Percentiles rank a stretch among this genome's conserved stretches.
These are phyloP conservation scores for Pseudoscleropodium purum DNA, from an alignment of 225 moss, liverwort and hornwort genomes.

Conservation along the genomic window DNA sequence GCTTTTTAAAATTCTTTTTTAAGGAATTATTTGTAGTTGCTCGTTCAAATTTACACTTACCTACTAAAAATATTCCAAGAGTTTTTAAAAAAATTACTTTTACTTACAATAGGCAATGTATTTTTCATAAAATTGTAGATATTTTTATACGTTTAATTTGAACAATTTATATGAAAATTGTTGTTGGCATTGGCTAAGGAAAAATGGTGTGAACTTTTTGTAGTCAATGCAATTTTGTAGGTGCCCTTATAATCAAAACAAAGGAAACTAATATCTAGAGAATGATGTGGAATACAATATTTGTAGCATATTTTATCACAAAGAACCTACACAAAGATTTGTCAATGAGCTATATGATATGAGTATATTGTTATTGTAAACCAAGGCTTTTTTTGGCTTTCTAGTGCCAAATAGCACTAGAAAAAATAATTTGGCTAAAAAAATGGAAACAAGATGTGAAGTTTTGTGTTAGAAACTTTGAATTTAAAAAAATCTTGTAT, in stretches of 20 bases:
- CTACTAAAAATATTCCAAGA: neutral
- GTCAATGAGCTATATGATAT: fast-evolving
- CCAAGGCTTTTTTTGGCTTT: no score
- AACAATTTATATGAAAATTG: neutral
- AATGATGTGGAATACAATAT: neutral
- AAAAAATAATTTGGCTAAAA: no score
- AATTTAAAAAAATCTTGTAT: no score
- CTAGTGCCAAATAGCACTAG: no score
- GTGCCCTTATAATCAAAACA: fast-evolving
- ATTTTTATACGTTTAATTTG: neutral
- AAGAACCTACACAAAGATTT: neutral
- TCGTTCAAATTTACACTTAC: neutral
- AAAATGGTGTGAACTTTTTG: neutral
- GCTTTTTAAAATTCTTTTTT: neutral
- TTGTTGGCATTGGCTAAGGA: fast-evolving
- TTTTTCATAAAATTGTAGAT: neutral
- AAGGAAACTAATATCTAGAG: fast-evolving
- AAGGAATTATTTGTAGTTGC: neutral
- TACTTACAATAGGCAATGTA: neutral
- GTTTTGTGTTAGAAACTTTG: no score
- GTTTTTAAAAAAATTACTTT: neutral
- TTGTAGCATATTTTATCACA: fast-evolving
- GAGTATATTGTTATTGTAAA: neutral
- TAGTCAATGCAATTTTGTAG: fast-evolving
- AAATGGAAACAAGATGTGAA: no score